Conservation (phyloP, 176 grass and related monocot genomes). For the Carex parvula region DNA sequence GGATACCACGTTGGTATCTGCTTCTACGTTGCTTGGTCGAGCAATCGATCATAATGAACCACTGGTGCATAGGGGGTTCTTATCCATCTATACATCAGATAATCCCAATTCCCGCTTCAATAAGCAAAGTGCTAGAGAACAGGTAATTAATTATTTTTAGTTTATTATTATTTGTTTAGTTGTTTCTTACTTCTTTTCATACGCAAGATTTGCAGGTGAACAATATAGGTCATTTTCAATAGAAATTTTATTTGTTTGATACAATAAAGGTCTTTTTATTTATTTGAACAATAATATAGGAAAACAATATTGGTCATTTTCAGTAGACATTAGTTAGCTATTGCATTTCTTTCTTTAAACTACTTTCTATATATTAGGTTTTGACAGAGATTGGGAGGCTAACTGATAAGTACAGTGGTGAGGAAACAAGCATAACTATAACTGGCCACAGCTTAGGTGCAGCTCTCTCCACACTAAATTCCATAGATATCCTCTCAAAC, state of each 20-base stretch:
- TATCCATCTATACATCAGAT: slow-evolving; percentile 69
- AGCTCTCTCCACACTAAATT: slow-evolving; percentile 67
- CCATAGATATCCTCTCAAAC: slow-evolving; percentile 58
- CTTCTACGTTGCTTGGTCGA: slow-evolving; percentile 38
- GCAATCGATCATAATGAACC: slow-evolving; percentile 28
- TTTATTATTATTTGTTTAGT: neutral
- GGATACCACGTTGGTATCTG: slow-evolving; percentile 57
- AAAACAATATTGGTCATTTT: neutral
- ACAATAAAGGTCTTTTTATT: neutral
- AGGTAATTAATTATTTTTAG: slow-evolving; percentile 35
- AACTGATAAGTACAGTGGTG: slow-evolving; percentile 52
- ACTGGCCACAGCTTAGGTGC: slow-evolving; percentile 92
- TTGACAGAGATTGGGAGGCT: slow-evolving; percentile 59
- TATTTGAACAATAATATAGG: too few species aligned
- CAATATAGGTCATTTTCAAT: neutral
- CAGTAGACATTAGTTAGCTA: neutral
- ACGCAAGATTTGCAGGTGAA: neutral
- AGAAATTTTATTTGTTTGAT: neutral
- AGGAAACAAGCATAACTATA: slow-evolving; percentile 77
- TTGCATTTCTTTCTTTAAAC: neutral
- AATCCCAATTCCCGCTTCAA: slow-evolving; percentile 56
- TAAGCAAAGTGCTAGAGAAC: slow-evolving; percentile 68
- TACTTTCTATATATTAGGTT: slow-evolving; percentile 41
- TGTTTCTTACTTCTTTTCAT: neutral
- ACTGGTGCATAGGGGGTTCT: slow-evolving; percentile 58